Percentiles rank a stretch among this genome's conserved stretches.
These are phyloP conservation scores for Penicillium paradoxum DNA, from an alignment of 495 filamentous ascomycete genomes.

Conservation along the genomic window DNA sequence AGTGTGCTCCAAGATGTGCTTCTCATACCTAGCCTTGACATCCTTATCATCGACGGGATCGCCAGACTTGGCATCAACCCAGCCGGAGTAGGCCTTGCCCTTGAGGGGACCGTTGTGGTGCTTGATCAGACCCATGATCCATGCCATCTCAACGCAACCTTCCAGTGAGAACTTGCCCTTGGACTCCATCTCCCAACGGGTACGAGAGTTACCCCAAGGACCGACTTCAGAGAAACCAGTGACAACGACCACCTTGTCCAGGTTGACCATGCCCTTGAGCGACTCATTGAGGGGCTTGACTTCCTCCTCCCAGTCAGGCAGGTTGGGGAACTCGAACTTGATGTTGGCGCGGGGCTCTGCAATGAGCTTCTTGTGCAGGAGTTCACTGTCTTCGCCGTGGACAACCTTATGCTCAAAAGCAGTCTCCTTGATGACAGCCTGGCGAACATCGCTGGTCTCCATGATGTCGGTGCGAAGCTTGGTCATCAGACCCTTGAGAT, in stretches of 20 bases:
- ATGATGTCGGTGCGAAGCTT: conserved; percentile 84
- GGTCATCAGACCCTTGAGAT: conserved; percentile 92
- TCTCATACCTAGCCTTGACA: conserved; percentile 93
- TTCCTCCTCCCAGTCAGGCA: conserved; percentile 88
- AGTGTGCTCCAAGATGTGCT: conserved; percentile 90
- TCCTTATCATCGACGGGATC: conserved; percentile 98
- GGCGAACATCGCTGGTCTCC: conserved; percentile 89
- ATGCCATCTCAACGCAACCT: conserved; percentile 98
- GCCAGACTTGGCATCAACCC: conserved; percentile 90
- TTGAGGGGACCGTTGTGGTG: conserved; percentile 98
- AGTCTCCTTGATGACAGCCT: conserved; percentile 91
- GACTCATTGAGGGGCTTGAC: conserved; percentile 79
- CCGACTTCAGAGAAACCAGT: conserved; percentile 96
- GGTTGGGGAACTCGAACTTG: conserved; percentile 86
- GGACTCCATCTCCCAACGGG: conserved; percentile 99
- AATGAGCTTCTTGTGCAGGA: conserved; percentile 87
- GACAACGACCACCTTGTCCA: conserved; percentile 96
- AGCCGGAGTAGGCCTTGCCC: conserved; percentile 92
- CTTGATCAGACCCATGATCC: conserved; percentile 99
- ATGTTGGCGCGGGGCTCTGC: conserved; percentile 95
- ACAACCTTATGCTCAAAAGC: conserved; percentile 96
- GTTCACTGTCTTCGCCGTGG: conserved; percentile 88
- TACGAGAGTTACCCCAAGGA: conserved; percentile 97
- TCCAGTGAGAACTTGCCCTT: conserved; percentile 95
- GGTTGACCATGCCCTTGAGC: conserved; percentile 95